Percentiles rank a stretch among this genome's conserved stretches.
phyloP scores from a whole-genome alignment of 2,329 filamentous ascomycete species.

The Colletotrichum sp. region DNA sequence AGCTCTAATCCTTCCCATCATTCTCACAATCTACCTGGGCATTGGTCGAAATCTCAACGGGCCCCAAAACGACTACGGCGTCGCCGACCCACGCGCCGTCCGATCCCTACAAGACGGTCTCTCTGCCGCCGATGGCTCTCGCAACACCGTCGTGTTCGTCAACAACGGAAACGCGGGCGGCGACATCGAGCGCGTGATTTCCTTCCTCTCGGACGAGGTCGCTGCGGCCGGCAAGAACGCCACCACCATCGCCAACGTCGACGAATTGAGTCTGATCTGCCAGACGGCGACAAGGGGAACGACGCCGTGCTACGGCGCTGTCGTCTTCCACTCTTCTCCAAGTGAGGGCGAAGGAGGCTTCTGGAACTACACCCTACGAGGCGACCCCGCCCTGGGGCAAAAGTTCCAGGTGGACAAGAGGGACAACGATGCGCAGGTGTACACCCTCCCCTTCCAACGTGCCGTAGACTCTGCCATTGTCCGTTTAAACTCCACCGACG shows the following conservation, averaged over 20 bases:
- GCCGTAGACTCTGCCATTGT: conserved; percentile 71
- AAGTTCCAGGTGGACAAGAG: conserved; percentile 60
- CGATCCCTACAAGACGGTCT: conserved; percentile 53
- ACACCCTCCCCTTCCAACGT: conserved; percentile 71
- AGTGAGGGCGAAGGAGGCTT: conserved; percentile 44
- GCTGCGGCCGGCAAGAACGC: conserved; percentile 29
- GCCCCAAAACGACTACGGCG: conserved; percentile 76
- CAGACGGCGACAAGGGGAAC: conserved; percentile 65
- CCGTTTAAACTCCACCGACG: conserved; percentile 37
- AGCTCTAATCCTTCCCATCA: conserved; percentile 63
- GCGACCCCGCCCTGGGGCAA: conserved; percentile 61
- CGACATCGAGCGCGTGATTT: conserved; percentile 76
- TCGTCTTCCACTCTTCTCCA: conserved; percentile 74
- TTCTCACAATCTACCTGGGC: conserved; percentile 63
- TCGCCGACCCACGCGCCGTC: conserved; percentile 67
- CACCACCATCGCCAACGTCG: conserved; percentile 25
- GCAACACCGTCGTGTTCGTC: conserved; percentile 77
- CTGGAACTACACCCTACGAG: conserved; percentile 79
- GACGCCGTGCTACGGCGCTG: conserved; percentile 74
- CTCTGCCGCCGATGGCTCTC: conserved; percentile 24
- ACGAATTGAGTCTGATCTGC: conserved; percentile 52
- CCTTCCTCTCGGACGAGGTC: conserved; percentile 51
- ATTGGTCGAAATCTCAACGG: conserved; percentile 85
- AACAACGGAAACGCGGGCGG: conserved; percentile 75
- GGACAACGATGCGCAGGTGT: conserved; percentile 69